phyloP scores from a whole-genome alignment of 2,329 filamentous ascomycete species.

The Pyrenophora graminea region DNA sequence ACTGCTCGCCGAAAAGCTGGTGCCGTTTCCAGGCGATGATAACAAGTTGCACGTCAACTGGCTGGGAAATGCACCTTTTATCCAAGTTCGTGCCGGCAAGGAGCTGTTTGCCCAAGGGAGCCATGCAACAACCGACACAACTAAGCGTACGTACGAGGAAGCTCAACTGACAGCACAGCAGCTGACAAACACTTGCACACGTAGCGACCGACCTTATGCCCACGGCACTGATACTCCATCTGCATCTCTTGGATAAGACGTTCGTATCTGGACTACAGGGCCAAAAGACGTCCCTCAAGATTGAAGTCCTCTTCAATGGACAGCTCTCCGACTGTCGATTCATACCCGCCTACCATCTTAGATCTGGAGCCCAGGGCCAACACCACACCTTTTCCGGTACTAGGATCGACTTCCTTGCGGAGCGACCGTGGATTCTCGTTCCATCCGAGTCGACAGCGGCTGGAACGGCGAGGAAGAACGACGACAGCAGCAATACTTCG shows the following conservation, averaged over 20 bases:
- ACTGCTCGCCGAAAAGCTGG: slow-evolving; percentile 29
- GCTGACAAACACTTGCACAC: neutral
- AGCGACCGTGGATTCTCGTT: slow-evolving; percentile 52
- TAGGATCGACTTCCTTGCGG: slow-evolving; percentile 46
- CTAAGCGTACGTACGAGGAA: neutral
- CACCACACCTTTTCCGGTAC: slow-evolving; percentile 46
- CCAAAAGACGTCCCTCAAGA: slow-evolving; percentile 47
- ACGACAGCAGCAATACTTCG: neutral
- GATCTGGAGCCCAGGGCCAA: slow-evolving; percentile 18
- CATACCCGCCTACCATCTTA: slow-evolving; percentile 29
- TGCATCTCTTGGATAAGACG: slow-evolving; percentile 37
- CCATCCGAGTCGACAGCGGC: slow-evolving; percentile 31
- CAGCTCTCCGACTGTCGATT: slow-evolving; percentile 43
- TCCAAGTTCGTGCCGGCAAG: slow-evolving; percentile 33
- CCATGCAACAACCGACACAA: neutral
- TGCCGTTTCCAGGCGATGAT: slow-evolving; percentile 33
- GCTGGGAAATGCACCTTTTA: slow-evolving; percentile 38
- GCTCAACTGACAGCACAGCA: neutral
- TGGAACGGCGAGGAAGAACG: slow-evolving; percentile 14
- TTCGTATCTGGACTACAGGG: slow-evolving; percentile 30
- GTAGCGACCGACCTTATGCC: neutral
- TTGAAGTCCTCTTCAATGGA: slow-evolving; percentile 56
- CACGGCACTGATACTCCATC: slow-evolving; percentile 36
- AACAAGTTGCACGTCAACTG: slow-evolving; percentile 32
- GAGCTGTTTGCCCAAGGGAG: neutral